These are phyloP conservation scores for Flueggea neowawraea DNA, from an alignment of 441 rosid species.

Conservation along the genomic window DNA sequence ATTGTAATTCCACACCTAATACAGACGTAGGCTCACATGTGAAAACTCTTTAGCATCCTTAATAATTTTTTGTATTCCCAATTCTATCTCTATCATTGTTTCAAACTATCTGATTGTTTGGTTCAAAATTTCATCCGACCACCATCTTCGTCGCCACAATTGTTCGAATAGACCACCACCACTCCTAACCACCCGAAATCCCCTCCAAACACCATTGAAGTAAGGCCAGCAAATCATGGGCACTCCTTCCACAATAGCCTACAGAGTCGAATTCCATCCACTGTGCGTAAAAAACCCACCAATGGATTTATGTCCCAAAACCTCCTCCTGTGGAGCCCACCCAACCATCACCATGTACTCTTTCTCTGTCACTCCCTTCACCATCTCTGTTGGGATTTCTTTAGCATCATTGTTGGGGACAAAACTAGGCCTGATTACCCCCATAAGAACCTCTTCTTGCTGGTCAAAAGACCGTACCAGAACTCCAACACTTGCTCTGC, in stretches of 20 bases:
- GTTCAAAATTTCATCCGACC: too few species aligned
- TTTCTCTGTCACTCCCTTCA: background rate
- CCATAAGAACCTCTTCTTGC: constrained; percentile 55
- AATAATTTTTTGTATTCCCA: too few species aligned
- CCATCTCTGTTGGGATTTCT: constrained; percentile 4
- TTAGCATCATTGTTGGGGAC: constrained; percentile 2
- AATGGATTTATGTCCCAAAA: constrained; percentile 9
- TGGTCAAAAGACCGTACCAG: constrained; percentile 46
- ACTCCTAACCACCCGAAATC: too few species aligned
- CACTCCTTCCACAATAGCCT: constrained; percentile 10
- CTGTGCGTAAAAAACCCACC: constrained; percentile 18
- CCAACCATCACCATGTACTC: background rate
- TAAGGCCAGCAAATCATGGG: constrained; percentile 20
- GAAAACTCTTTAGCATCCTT: too few species aligned
- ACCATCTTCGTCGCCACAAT: too few species aligned
- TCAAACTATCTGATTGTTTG: too few species aligned
- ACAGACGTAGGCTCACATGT: too few species aligned
- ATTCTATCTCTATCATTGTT: too few species aligned
- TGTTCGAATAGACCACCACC: too few species aligned
- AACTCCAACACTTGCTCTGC: constrained; percentile 40
- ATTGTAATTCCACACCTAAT: too few species aligned
- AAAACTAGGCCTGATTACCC: constrained; percentile 44
- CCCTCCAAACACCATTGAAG: too few species aligned
- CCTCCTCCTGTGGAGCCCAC: constrained; percentile 21
- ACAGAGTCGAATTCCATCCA: constrained; percentile 22